These are phyloP conservation scores for Kwoniella sp. DNA, from an alignment of 768 basidiomycete genomes.

Conservation along the genomic window DNA sequence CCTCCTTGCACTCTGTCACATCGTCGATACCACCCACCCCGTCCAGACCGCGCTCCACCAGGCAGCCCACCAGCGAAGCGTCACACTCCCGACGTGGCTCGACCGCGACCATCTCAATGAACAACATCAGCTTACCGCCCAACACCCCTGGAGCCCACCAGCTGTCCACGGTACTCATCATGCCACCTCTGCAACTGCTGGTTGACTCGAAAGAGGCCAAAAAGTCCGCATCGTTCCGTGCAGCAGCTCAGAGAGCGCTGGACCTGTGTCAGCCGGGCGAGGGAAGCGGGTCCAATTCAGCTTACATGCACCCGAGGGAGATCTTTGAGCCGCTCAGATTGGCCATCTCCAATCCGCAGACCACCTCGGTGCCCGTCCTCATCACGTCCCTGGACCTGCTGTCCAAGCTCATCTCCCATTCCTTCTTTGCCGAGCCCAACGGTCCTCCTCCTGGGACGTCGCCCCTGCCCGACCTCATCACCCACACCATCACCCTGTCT, in stretches of 20 bases:
- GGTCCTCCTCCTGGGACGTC: constrained; percentile 68
- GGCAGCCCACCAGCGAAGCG: constrained; percentile 2
- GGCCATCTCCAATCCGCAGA: constrained; percentile 72
- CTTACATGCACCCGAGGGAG: constrained; percentile 65
- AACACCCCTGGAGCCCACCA: constrained; percentile 27
- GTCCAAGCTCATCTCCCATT: constrained; percentile 93
- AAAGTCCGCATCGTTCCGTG: constrained; percentile 71
- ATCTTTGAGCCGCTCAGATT: constrained; percentile 93
- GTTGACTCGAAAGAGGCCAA: constrained; percentile 83
- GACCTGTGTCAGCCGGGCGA: constrained; percentile 62
- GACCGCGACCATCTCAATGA: constrained; percentile 40
- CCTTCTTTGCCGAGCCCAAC: constrained; percentile 79
- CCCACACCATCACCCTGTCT: constrained; percentile 87
- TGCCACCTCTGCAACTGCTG: constrained; percentile 80
- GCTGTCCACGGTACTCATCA: constrained; percentile 47
- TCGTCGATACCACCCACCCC: constrained; percentile 22
- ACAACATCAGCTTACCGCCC: constrained; percentile 7
- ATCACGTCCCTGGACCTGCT: constrained; percentile 96
- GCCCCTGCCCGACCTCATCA: constrained; percentile 85
- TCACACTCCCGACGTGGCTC: constrained; percentile 36
- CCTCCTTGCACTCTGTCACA: constrained; percentile 31
- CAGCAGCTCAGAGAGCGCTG: constrained; percentile 73
- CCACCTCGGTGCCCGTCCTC: constrained; percentile 85
- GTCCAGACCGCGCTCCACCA: constrained; percentile 22
- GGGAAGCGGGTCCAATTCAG: constrained; percentile 57